A percentile compares a stretch with the other conserved stretches of the same genome.
These are phyloP conservation scores for Fusarium zealandicum DNA, from an alignment of 2,329 filamentous ascomycete species.

Conservation along the genomic window DNA sequence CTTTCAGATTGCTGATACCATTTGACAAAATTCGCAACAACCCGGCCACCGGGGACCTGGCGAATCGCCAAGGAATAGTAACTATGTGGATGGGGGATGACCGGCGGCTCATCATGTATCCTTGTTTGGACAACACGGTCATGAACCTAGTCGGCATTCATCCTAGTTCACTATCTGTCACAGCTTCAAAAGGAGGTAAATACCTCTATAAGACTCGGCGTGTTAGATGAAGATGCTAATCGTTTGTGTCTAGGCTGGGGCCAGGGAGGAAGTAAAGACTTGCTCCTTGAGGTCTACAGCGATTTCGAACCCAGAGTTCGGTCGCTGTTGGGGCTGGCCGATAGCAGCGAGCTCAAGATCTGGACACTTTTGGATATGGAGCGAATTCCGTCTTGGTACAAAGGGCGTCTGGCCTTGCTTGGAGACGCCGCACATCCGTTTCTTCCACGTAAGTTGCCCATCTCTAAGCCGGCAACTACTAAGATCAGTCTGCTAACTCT, in stretches of 20 bases:
- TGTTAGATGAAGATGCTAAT: no score
- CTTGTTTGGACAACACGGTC: conserved; percentile 52
- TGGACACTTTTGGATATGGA: conserved; percentile 71
- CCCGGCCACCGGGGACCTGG: conserved; percentile 23
- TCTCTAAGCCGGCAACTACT: neutral
- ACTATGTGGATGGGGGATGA: conserved; percentile 52
- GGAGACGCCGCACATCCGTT: conserved; percentile 76
- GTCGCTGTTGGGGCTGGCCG: conserved; percentile 52
- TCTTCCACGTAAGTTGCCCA: conserved; percentile 51
- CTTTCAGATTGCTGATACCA: conserved; percentile 62
- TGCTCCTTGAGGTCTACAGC: conserved; percentile 49
- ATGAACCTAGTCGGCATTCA: conserved; percentile 62
- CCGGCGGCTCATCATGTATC: conserved; percentile 56
- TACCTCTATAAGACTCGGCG: no score
- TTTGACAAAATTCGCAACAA: conserved; percentile 44
- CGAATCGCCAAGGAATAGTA: conserved; percentile 17
- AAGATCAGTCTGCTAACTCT: neutral
- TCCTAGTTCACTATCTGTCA: conserved; percentile 41
- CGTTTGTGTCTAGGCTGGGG: no score
- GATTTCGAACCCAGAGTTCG: conserved; percentile 53
- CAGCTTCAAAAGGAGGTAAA: conserved; percentile 10
- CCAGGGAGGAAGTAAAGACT: conserved; percentile 46
- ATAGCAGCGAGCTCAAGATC: conserved; percentile 57
- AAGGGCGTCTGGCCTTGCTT: conserved; percentile 62
- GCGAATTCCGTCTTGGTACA: conserved; percentile 61